These are phyloP conservation scores for Panicum hallii DNA, from an alignment of 202 grass and related monocot genomes.

Conservation along the genomic window DNA sequence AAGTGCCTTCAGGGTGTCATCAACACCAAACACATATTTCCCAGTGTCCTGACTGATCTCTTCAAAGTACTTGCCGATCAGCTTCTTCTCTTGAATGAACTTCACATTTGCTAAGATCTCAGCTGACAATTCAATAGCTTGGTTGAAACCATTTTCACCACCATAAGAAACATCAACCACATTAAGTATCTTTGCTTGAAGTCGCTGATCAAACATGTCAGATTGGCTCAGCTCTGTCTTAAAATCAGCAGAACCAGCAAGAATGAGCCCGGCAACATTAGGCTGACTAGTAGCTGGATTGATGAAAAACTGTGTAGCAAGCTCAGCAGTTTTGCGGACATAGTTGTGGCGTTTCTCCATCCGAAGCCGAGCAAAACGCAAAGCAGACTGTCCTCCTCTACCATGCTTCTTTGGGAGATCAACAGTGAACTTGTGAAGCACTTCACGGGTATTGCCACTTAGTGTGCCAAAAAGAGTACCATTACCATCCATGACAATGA, in stretches of 20 bases:
- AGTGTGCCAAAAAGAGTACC: conserved; percentile 90
- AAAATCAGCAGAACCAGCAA: conserved; percentile 91
- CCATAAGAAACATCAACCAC: conserved; percentile 95
- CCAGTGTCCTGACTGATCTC: conserved; percentile 96
- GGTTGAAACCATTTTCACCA: conserved; percentile 89
- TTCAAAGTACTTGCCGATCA: conserved; percentile 90
- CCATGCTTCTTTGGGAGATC: conserved; percentile 95
- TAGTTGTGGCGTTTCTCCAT: conserved; percentile 96
- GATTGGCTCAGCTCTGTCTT: conserved; percentile 93
- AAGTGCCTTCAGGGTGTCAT: conserved; percentile 84
- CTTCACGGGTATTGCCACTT: conserved; percentile 89
- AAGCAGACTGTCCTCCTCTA: conserved; percentile 86
- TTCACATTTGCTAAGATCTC: conserved; percentile 91
- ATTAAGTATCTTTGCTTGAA: conserved; percentile 83
- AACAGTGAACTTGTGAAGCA: conserved; percentile 89
- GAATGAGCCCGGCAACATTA: conserved; percentile 82
- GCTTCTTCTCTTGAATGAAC: conserved; percentile 87
- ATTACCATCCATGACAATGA: conserved; percentile 96
- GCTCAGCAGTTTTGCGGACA: conserved; percentile 84
- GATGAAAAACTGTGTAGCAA: conserved; percentile 91
- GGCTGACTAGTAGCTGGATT: conserved; percentile 86
- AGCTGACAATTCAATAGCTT: conserved; percentile 88
- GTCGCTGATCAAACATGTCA: conserved; percentile 82
- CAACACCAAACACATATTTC: conserved; percentile 89
- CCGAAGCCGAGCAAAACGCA: conserved; percentile 84